phyloP scores from a whole-genome alignment of 1,284 basidiomycete genomes.

The Farysia itapuensis region DNA sequence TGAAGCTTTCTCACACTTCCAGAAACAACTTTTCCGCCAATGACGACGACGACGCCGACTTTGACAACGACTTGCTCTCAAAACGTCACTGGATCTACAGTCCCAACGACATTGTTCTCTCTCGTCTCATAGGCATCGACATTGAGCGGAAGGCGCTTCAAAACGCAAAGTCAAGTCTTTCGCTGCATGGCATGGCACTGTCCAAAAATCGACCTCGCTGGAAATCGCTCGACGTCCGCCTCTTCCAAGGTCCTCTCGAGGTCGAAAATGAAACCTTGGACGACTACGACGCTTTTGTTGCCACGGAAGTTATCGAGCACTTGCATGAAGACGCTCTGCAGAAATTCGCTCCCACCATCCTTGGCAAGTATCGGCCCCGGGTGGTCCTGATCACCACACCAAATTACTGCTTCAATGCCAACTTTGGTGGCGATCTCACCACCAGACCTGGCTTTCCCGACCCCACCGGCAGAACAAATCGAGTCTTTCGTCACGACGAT shows the following conservation, averaged over 20 bases:
- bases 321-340: constrained; percentile 71
- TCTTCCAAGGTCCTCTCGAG: constrained; percentile 72
- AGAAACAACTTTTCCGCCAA: not conserved
- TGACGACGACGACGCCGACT: constrained; percentile 1
- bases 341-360: constrained; percentile 75
- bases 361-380: constrained; percentile 80
- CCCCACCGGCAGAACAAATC: constrained; percentile 71
- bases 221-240: constrained; percentile 37
- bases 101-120: constrained; percentile 30
- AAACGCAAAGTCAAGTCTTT: constrained; percentile 32
- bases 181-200: constrained; percentile 31
- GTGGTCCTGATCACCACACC: constrained; percentile 84
- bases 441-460: constrained; percentile 67
- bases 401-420: constrained; percentile 82
- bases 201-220: constrained; percentile 30
- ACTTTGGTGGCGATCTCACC: constrained; percentile 65
- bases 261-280: constrained; percentile 73
- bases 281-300: constrained; percentile 77
- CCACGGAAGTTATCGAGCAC: constrained; percentile 90
- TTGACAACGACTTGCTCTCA: constrained; percentile 14
- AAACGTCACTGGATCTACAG: constrained; percentile 35
- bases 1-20: constrained; percentile 6
- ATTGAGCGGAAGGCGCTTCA: constrained; percentile 39
- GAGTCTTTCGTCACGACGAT: constrained; percentile 72
- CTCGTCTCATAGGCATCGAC: constrained; percentile 34